These are phyloP conservation scores for Globisporangium paddicum DNA, from an alignment of 352 stramenopile species.

Conservation along the genomic window DNA sequence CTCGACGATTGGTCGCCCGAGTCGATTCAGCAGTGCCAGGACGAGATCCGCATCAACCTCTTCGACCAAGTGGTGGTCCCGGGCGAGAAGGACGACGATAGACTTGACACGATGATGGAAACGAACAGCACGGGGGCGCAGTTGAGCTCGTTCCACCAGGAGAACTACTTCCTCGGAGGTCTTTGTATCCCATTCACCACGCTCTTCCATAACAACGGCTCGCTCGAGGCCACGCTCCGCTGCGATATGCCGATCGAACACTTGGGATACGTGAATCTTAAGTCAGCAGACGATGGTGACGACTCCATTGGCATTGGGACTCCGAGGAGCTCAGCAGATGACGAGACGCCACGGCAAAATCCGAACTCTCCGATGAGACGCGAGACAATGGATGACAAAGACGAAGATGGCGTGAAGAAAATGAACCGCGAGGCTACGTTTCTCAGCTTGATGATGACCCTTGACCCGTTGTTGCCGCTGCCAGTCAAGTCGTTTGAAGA, in stretches of 20 bases:
- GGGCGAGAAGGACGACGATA: constrained; percentile 18
- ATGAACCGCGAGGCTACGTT: constrained; percentile 67
- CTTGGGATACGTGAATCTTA: constrained; percentile 71
- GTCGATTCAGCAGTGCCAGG: constrained; percentile 57
- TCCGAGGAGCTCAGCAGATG: constrained; percentile 2
- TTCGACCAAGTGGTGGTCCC: constrained; percentile 84
- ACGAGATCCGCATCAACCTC: constrained; percentile 81
- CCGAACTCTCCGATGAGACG: neutral
- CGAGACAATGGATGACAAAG: neutral
- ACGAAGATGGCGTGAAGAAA: constrained; percentile 29
- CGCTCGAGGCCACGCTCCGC: constrained; percentile 75
- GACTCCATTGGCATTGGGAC: constrained; percentile 3
- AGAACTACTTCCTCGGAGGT: constrained; percentile 83
- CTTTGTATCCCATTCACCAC: constrained; percentile 88
- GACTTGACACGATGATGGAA: constrained; percentile 22
- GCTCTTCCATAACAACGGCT: constrained; percentile 70
- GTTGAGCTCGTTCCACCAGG: constrained; percentile 46
- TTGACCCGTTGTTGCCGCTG: constrained; percentile 77
- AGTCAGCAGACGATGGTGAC: constrained; percentile 5
- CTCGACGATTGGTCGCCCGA: constrained; percentile 78
- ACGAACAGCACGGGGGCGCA: constrained; percentile 25
- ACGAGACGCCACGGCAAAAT: neutral
- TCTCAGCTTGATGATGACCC: constrained; percentile 82
- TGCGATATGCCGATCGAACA: constrained; percentile 82
- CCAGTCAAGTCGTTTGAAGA: constrained; percentile 24